Conservation (phyloP, 257 asterid species). For the Orobanche coerulescens region DNA sequence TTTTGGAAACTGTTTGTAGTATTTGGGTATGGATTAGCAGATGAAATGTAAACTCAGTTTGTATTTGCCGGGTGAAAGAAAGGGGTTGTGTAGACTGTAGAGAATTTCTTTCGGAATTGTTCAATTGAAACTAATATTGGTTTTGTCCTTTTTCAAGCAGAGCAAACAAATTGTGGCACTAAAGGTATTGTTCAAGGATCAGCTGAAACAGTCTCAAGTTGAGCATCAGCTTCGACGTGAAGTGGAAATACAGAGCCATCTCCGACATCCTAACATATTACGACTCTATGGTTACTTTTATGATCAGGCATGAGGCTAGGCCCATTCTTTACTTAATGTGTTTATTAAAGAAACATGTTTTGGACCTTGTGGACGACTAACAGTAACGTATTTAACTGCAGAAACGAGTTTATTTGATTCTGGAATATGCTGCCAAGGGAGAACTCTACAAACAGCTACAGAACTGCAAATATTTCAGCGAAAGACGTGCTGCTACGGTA, state of each 20-base stretch:
- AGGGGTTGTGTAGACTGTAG: background rate
- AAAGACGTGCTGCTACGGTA: conserved; percentile 90
- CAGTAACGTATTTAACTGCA: conserved; percentile 27
- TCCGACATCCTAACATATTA: conserved; percentile 88
- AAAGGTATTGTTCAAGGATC: conserved; percentile 82
- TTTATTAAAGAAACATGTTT: background rate
- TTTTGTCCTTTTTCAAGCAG: conserved; percentile 29
- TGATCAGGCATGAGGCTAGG: conserved; percentile 58
- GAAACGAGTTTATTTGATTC: conserved; percentile 87
- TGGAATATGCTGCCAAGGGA: conserved; percentile 92
- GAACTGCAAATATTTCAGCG: conserved; percentile 78
- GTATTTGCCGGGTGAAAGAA: background rate
- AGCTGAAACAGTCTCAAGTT: conserved; percentile 82
- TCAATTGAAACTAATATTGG: background rate
- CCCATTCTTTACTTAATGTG: conserved; percentile 1
- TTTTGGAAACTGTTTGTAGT: background rate
- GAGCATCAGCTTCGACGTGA: conserved; percentile 98
- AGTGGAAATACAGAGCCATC: conserved; percentile 94
- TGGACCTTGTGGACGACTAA: background rate
- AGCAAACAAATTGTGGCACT: conserved; percentile 88
- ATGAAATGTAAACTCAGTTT: background rate
- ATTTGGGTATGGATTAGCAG: background rate
- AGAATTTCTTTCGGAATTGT: background rate
- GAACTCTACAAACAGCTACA: conserved; percentile 89
- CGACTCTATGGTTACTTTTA: conserved; percentile 89